Conservation (phyloP, 2,329 filamentous ascomycete genomes). For the Apiospora saccharicola region DNA sequence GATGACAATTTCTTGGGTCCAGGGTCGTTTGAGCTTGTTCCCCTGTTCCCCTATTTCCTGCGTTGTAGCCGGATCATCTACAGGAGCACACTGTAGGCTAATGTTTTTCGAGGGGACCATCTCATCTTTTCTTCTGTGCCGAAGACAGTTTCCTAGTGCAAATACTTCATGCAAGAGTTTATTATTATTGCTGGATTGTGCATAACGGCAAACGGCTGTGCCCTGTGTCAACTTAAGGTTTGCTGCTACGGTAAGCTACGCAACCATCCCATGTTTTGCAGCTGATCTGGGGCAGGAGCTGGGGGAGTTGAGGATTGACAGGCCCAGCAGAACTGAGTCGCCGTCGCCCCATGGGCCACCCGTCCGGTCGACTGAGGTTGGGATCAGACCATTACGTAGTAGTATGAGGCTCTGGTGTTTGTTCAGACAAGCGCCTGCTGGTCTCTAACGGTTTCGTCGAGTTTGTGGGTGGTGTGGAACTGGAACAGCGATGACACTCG, state of each 20-base stretch:
- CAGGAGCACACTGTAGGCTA: too few relatives aligned
- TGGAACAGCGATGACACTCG: background rate
- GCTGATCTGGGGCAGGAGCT: background rate
- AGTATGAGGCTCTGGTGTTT: background rate
- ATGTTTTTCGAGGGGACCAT: too few relatives aligned
- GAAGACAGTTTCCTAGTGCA: too few relatives aligned
- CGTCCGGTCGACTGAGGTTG: background rate
- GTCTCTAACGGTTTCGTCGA: slow-evolving; percentile 2
- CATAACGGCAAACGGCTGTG: background rate
- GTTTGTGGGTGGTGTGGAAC: background rate
- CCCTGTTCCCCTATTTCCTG: slow-evolving; percentile 13
- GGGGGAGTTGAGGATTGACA: too few relatives aligned
- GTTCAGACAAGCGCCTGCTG: background rate
- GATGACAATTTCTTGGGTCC: background rate
- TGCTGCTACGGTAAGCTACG: background rate
- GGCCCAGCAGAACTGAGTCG: background rate
- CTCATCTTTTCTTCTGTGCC: too few relatives aligned
- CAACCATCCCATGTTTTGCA: background rate
- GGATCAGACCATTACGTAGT: background rate
- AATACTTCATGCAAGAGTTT: too few relatives aligned
- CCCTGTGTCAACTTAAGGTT: slow-evolving; percentile 1
- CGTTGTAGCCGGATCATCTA: background rate
- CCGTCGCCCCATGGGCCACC: background rate
- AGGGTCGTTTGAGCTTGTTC: background rate
- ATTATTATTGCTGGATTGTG: background rate